Base-by-base conservation (phyloP, 768 basidiomycete genomes). In the Leucocoprinus birnbaumii region DNA sequence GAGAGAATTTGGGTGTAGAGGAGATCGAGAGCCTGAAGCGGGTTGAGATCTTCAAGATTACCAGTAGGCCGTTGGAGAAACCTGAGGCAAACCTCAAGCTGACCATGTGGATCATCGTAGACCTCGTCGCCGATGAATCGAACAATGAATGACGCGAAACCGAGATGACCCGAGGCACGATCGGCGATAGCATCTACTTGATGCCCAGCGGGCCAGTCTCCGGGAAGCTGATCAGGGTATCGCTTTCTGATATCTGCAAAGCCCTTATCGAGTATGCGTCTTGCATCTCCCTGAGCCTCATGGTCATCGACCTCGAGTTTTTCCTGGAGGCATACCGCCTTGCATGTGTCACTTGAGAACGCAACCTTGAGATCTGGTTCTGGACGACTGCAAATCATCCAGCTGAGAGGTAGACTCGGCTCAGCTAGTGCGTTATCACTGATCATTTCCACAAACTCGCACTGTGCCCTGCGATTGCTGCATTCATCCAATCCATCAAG, bases 401-500 rank as follows among this genome's bases (percentile, higher is more conserved):
- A 46, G n/a, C 21, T 2, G 10, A 14, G 24, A 2, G 5, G 24
- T 8, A 7, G 4, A 6, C 5, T 24, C 3, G 5, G 6, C 11
- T 46, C 21, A 16, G 4, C 6, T 13, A 4, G 45, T 4, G 22
- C 45, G n/a, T 9, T 13, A n/a, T 4, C 2, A 13, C 25, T 25
- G 19, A 46, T 46, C 3, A 46, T 22, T 16, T 46, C 22, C 22
- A 25, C 45, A n/a, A 46, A 46, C 25, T 46, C 22, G 45, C 4
- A 25, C 31, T 53, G 51, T 14, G 40, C 38, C 1, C n/a, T 10
- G 5, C 26, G 19, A 26, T 34, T 38, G 14, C 14, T 18, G 19
- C 51, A 53, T 26, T 53, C 51, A 43, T 53, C 40, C 7, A 53
- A n/a, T 26, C 51, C 51, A 44, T 53, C 51, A 5, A 53, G 6